Evolutionary conservation across 352 stramenopile species (phyloP), one percentile per base, ranked within the genome.

Genomic region (Pythium dissimile): DNA sequence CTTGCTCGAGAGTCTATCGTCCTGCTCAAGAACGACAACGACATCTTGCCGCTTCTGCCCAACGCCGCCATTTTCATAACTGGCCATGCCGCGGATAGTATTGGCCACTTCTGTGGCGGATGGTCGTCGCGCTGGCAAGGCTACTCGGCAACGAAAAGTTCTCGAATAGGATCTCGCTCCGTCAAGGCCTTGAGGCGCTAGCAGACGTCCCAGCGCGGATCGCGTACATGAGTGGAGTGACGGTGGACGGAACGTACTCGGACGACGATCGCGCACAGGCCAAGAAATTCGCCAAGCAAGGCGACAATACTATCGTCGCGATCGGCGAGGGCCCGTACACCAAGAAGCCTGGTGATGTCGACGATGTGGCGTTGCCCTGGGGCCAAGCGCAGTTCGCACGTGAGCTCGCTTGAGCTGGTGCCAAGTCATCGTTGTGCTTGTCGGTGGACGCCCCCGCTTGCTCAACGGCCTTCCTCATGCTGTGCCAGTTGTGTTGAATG

Each of bases 101-200:
- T 92, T 20, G 85, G 85, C 2, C 57, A 85, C 21, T 59, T 89
- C 9, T 93, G 83, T 27, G 83, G 85, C 26, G 85, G 85, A 6
- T 97, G 89, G 89, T 84, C 84, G 3, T 59, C 89, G 23, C 72
- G 85, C 21, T 97, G 89, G 88, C 88, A 96, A 71, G 89, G 86
- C 1, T 72, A 84, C 12, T 80, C 81, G 5, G 79, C 79, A 89
- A 88, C 44, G 64, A 39, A 2, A 59, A 85, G 59, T 77, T 81
- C 58, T 79, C 75, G 3, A 80, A 91, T 31, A 80, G 80, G 1
- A 56, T 81, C n/a, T 83, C 80, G 9, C 50, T 93, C 23, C 80
- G 73, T 35, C 59, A 84, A n/a, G 81, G 74, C 0, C 75, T 92
- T 12, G 54, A 69, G 30, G 65, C 74, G n/a, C 37, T 84, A 16